A percentile compares a stretch with the other conserved stretches of the same genome.
Evolutionary conservation across 1,284 basidiomycete genomes (phyloP).

Genomic region (Cutaneotrichosporon sp.): DNA sequence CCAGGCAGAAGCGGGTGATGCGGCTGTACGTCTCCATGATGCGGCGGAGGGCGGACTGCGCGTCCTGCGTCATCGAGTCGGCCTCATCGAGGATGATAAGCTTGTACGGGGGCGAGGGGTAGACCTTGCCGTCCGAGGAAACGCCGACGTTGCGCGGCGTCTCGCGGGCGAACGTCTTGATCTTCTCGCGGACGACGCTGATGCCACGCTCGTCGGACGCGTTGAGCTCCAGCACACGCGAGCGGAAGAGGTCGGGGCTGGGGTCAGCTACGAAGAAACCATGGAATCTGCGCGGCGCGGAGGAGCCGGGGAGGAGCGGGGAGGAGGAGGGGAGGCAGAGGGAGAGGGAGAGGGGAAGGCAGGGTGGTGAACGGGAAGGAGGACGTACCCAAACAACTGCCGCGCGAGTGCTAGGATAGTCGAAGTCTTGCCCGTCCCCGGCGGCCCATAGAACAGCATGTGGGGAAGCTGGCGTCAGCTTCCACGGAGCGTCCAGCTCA

Average conservation of each 20-base stretch:
- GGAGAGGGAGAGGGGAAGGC: too few relatives aligned
- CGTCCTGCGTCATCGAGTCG: conserved; percentile 99
- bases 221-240: conserved; percentile 95
- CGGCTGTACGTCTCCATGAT: conserved; percentile 99
- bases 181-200: conserved; percentile 93
- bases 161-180: conserved; percentile 97
- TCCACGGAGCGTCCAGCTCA: conserved; percentile 55
- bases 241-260: conserved; percentile 91
- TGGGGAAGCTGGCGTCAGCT: conserved; percentile 77
- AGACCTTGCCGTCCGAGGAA: conserved; percentile 74
- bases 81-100: conserved; percentile 99
- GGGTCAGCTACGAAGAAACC: conserved; percentile 10
- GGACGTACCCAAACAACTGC: conserved; percentile 85
- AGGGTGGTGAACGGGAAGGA: too few relatives aligned
- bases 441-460: conserved; percentile 99
- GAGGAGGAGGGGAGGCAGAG: too few relatives aligned
- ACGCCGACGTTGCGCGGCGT: conserved; percentile 74
- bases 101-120: conserved; percentile 98
- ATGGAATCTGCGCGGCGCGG: background rate
- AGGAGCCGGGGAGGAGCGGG: background rate
- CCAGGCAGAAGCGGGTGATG: conserved; percentile 96
- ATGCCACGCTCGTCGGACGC: conserved; percentile 99
- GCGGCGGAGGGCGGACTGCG: conserved; percentile 89
- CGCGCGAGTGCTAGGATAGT: conserved; percentile 93
- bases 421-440: conserved; percentile 96